Evolutionary conservation across 2,329 filamentous ascomycete genomes (phyloP).

Genomic region (Bimuria novae-zelandiae): DNA sequence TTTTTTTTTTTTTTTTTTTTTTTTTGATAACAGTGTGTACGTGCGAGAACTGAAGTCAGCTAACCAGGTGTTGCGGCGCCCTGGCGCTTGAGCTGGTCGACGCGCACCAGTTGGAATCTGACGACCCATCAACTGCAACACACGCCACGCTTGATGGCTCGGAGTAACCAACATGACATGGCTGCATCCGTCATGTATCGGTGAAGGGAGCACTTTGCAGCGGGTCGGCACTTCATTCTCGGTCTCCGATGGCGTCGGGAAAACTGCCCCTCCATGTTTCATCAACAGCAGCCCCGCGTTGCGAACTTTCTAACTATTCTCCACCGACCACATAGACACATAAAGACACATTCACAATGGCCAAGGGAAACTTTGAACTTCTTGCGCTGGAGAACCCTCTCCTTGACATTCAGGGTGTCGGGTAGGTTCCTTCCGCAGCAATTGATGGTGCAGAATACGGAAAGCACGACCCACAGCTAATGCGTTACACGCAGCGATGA

Average conservation of each 20-base stretch:
- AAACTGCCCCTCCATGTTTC: conserved; percentile 2
- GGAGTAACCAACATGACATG: neutral
- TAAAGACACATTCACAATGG: conserved; percentile 60
- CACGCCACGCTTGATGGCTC: neutral
- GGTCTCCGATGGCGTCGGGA: neutral
- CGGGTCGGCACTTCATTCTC: neutral
- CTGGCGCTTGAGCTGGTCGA: too few relatives aligned
- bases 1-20: too few relatives aligned
- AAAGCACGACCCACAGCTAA: conserved; percentile 13
- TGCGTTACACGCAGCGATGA: conserved; percentile 64
- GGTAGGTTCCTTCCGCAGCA: conserved; percentile 51
- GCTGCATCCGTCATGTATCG: too few relatives aligned
- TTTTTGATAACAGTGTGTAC: too few relatives aligned
- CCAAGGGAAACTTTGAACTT: conserved; percentile 81
- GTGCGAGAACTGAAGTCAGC: too few relatives aligned
- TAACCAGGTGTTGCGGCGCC: too few relatives aligned
- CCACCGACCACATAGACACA: neutral
- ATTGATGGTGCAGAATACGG: neutral
- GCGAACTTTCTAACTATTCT: too few relatives aligned
- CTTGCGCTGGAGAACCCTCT: conserved; percentile 97
- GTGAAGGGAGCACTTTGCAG: too few relatives aligned
- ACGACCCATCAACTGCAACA: neutral
- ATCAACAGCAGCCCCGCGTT: conserved; percentile 6
- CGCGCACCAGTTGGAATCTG: too few relatives aligned
- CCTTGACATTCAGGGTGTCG: conserved; percentile 89